Base-by-base conservation (phyloP, 192 early-diverging fungal genomes). In the Chytriomyces sp. region DNA sequence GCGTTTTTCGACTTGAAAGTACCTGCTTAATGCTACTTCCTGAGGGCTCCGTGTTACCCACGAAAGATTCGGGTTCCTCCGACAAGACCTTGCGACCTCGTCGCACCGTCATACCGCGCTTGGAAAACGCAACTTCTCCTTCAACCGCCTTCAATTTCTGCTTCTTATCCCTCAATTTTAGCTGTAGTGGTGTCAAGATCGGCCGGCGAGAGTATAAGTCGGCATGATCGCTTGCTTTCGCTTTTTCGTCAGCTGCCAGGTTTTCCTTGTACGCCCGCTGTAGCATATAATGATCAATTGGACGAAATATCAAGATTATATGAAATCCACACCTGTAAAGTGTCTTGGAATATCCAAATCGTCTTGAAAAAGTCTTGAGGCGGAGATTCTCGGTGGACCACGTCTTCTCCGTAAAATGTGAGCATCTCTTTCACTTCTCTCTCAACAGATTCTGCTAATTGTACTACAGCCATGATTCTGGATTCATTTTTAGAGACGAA, bases 351-450 rank as follows among this genome's bases (percentile, higher is more conserved):
- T 8, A 25, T 57, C 44, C 64, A 64, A 7, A 82, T 28, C 30
- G 61, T 78, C 34, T 66, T 61, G 59, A 85, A 86, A 49, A 86
- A 80, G 7, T 74, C 65, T 65, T 86, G 77, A 4, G 82, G 80
- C 3, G 74, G 39, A 7, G 70, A 61, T 14, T 61, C 62, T 3
- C 77, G 32, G 10, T 77, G 76, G 36, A 34, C 33, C 7, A 61
- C 59, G 7, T 84, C 81, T 39, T 86, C 83, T 4, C 79, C 85
- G 77, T 78, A 86, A 67, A 73, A 77, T 5, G 39, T 40, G 12
- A 83, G 59, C 44, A 85, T 34, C 0, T 72, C 71, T 14, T 68
- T 59, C 17, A 84, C 52, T 37, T 73, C 72, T 54, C 71, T 64
- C 64, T 78, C 77, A 14, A 80, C 75, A 19, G 55, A 52, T n/a